Conservation (phyloP, 177 flowering plant species). For the Vitis hybrid region DNA sequence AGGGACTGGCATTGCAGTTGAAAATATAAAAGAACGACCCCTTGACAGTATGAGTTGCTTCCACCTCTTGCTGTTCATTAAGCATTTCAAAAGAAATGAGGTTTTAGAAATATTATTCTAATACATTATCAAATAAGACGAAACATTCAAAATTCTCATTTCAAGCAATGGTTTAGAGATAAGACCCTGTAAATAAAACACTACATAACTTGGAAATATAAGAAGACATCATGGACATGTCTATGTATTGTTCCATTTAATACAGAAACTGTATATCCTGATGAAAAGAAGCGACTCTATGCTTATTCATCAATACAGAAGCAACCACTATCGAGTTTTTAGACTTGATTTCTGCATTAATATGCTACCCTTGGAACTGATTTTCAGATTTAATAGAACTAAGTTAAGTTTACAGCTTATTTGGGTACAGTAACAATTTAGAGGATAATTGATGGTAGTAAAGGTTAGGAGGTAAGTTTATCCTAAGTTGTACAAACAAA, state of each 20-base stretch:
- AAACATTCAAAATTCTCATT: too few species aligned
- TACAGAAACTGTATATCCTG: not conserved
- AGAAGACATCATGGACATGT: too few species aligned
- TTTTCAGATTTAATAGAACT: not conserved
- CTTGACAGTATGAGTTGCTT: slow-evolving; percentile 80
- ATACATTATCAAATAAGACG: too few species aligned
- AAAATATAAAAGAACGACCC: slow-evolving; percentile 92
- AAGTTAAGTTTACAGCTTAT: not conserved
- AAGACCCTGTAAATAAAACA: too few species aligned
- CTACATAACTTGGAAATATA: too few species aligned
- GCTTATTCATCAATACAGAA: slow-evolving; percentile 1
- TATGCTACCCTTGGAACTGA: not conserved
- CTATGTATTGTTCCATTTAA: not conserved
- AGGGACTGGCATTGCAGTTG: slow-evolving; percentile 81
- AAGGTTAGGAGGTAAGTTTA: not conserved
- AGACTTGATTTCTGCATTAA: not conserved
- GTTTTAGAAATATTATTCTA: not conserved
- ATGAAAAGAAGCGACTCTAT: not conserved
- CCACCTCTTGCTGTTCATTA: slow-evolving; percentile 76
- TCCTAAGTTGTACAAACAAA: not conserved
- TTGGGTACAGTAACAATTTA: not conserved
- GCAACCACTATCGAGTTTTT: not conserved
- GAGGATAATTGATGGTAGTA: not conserved
- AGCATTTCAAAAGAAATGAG: not conserved
- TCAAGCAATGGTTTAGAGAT: too few species aligned